phyloP scores from a whole-genome alignment of 495 filamentous ascomycete genomes.

The Pseudevernia furfuracea region DNA sequence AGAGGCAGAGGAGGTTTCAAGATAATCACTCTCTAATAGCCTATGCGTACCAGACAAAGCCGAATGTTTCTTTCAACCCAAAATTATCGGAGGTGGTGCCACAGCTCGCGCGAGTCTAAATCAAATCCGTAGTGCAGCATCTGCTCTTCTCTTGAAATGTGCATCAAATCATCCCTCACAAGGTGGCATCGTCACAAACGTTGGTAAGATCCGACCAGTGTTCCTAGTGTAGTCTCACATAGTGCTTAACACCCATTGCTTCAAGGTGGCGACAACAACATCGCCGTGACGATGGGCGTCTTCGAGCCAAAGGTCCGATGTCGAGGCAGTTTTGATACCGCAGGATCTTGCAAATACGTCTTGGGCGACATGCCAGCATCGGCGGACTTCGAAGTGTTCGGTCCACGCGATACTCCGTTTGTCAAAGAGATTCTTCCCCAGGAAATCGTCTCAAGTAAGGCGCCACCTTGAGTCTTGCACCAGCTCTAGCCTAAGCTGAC shows the following conservation, averaged over 20 bases:
- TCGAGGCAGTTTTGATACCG: not conserved
- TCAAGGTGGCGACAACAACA: slow-evolving; percentile 15
- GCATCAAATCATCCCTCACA: not conserved
- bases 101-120: slow-evolving; percentile 7
- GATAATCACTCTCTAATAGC: not conserved
- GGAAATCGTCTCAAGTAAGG: not conserved
- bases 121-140: slow-evolving; percentile 10
- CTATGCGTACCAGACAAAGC: slow-evolving; percentile 3
- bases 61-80: slow-evolving; percentile 9
- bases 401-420: not conserved
- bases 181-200: slow-evolving; percentile 10
- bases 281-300: slow-evolving; percentile 4
- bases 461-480: not conserved
- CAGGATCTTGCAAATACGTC: not conserved
- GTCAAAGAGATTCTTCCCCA: not conserved
- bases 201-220: slow-evolving; percentile 2
- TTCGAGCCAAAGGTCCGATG: slow-evolving; percentile 9
- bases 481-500: not conserved
- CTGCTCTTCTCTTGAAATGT: slow-evolving; percentile 2
- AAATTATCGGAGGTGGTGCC: slow-evolving; percentile 4
- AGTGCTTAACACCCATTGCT: not conserved
- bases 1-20: not conserved
- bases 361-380: slow-evolving; percentile 10
- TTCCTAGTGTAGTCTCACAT: not conserved
- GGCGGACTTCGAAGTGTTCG: not conserved